A percentile compares a stretch with the other conserved stretches of the same genome.
These are phyloP conservation scores for Globisporangium iwayamae DNA, from an alignment of 352 stramenopile species.

Conservation along the genomic window DNA sequence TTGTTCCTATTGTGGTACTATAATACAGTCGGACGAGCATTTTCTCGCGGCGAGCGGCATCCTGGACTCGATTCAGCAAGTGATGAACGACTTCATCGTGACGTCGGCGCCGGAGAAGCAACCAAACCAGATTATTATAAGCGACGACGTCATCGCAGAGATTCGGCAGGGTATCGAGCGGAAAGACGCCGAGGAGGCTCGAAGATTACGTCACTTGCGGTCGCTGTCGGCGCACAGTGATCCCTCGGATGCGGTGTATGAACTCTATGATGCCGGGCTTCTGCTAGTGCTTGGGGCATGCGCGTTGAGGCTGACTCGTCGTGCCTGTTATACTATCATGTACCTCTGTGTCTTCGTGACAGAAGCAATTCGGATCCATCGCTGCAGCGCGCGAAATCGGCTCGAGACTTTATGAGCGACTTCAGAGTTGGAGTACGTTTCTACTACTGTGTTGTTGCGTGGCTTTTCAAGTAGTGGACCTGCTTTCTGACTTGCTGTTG, in stretches of 20 bases:
- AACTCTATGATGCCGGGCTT: background rate
- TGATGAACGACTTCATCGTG: conserved; percentile 62
- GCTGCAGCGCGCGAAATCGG: conserved; percentile 33
- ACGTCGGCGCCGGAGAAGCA: conserved; percentile 24
- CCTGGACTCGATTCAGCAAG: conserved; percentile 78
- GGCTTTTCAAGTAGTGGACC: too few relatives aligned
- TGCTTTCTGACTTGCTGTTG: background rate
- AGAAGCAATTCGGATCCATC: conserved; percentile 5
- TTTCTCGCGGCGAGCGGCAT: conserved; percentile 75
- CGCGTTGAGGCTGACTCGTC: background rate
- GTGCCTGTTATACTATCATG: background rate
- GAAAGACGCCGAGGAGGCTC: conserved; percentile 25
- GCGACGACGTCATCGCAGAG: conserved; percentile 67
- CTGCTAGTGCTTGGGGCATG: background rate
- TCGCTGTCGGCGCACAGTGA: conserved; percentile 22
- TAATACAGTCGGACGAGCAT: conserved; percentile 50
- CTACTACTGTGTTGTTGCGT: conserved; percentile 1
- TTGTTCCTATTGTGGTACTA: background rate
- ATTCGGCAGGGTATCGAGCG: conserved; percentile 42
- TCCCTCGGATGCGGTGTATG: conserved; percentile 12
- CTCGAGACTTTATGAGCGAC: conserved; percentile 36
- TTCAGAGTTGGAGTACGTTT: conserved; percentile 28
- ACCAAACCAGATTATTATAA: conserved; percentile 58
- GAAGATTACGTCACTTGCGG: conserved; percentile 26
- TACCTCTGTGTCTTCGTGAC: background rate